Evolutionary conservation across 805 yeast species (phyloP), one percentile per base, ranked within the genome.

Genomic region (Myxozyma vanderwaltii): DNA sequence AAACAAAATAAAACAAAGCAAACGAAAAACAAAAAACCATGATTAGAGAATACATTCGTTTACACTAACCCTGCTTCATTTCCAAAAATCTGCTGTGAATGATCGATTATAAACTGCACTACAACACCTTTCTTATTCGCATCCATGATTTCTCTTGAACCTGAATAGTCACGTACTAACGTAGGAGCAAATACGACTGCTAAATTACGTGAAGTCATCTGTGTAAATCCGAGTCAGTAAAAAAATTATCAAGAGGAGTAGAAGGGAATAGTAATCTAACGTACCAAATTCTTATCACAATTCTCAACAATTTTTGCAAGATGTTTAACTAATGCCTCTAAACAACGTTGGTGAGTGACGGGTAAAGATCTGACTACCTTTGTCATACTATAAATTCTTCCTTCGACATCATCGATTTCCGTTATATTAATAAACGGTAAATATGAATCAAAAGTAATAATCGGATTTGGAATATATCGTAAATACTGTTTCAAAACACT

Each of bases 111-210:
- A 66, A 87, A 80, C 71, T 90, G 96, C 3, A 94, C 86, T 27
- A 86, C 83, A 39, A 82, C 86, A 64, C 89, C 90, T 70, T 92
- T 81, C 51, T 83, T 80, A 26, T 86, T 87, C 88, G 90, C 89
- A 72, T 94, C 98, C 54, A 78, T 69, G 71, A 94, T 82, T 72
- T 94, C 99, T 55, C 86, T 81, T 64, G 87, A 90, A 6, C 96
- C 91, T 41, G 84, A 80, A 59, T 79, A 75, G 68, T 90, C 96
- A 49, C 96, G 80, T 0, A 91, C 86, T 45, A 94, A 75, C 6
- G 97, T 90, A 2, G 99, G 98, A 1, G 97, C 96, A 78, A 94
- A 94, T 6, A 92, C 97, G 45, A 94, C 89, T 0, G 96, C 86
- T 54, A 94, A 74, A 68, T 94, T 91, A 72, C 85, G 85, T 67